These are phyloP conservation scores for Saprolegnia diclina DNA, from an alignment of 352 stramenopile genomes.

Conservation along the genomic window DNA sequence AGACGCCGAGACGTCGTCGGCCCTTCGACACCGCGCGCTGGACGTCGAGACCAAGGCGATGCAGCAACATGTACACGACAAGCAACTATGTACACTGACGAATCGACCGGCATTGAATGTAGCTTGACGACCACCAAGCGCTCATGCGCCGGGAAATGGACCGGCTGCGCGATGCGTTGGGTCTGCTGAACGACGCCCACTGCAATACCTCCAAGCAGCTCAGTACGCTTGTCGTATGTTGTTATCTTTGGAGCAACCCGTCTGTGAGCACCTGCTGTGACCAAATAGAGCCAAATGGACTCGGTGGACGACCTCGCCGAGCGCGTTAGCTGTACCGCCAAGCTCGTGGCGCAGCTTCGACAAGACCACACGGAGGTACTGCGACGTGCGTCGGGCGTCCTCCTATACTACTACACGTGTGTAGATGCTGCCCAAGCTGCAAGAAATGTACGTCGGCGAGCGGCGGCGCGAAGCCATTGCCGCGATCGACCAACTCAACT, in stretches of 20 bases:
- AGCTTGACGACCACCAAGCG: background rate
- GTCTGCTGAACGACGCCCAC: slow-evolving; percentile 10
- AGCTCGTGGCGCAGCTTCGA: background rate
- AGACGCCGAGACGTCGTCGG: background rate
- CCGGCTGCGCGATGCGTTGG: slow-evolving; percentile 5
- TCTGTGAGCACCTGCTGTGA: too few relatives aligned
- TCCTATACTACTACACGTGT: background rate
- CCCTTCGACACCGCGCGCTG: background rate
- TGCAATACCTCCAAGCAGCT: slow-evolving; percentile 10
- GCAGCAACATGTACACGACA: background rate
- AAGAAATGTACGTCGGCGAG: slow-evolving; percentile 12
- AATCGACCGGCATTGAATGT: background rate
- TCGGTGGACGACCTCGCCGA: background rate
- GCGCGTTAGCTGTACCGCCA: background rate
- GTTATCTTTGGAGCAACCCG: too few relatives aligned
- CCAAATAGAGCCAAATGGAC: background rate
- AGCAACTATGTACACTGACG: background rate
- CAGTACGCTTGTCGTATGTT: background rate
- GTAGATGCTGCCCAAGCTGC: slow-evolving; percentile 14
- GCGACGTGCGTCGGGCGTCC: background rate
- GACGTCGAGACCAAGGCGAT: background rate
- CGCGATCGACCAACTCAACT: background rate
- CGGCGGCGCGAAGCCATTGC: slow-evolving; percentile 7
- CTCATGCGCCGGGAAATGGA: background rate
- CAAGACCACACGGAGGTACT: slow-evolving; percentile 2